Conservation (phyloP, 208 protist genomes). For the Crithidia fasciculata region DNA sequence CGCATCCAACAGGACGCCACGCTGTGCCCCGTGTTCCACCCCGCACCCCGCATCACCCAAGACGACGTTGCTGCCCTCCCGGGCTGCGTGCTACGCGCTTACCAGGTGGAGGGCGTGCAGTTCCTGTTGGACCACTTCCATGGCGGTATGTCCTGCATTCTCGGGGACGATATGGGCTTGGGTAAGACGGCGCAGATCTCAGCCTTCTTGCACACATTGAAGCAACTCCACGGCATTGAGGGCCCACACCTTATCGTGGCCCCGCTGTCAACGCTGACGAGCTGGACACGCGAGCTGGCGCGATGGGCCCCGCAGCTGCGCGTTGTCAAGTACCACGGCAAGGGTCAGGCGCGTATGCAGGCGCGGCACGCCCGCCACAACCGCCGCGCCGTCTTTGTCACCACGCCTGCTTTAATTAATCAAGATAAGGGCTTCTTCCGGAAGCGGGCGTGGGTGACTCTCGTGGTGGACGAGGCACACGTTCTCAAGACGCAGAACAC, state of each 20-base stretch:
- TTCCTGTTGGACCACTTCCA: conserved; percentile 93
- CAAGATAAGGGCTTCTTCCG: conserved; percentile 83
- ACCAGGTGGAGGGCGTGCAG: conserved; percentile 97
- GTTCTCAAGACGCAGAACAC: conserved; percentile 91
- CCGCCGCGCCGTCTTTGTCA: conserved; percentile 94
- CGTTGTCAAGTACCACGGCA: conserved; percentile 93
- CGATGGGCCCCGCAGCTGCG: conserved; percentile 92
- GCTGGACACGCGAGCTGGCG: conserved; percentile 93
- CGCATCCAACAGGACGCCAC: conserved; percentile 36
- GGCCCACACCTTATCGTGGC: conserved; percentile 97
- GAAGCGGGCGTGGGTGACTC: conserved; percentile 90
- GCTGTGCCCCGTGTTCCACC: conserved; percentile 43
- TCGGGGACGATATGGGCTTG: conserved; percentile 98
- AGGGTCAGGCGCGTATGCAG: conserved; percentile 42
- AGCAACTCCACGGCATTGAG: conserved; percentile 59
- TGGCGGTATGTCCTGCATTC: conserved; percentile 85
- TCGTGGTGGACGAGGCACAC: conserved; percentile 98
- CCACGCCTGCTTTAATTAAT: conserved; percentile 94
- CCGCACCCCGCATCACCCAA: conserved; percentile 34
- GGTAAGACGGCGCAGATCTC: conserved; percentile 98
- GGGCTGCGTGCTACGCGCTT: conserved; percentile 84
- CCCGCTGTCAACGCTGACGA: conserved; percentile 94
- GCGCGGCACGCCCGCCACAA: conserved; percentile 42
- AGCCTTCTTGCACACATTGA: conserved; percentile 88
- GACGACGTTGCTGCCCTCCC: conserved; percentile 34